Evolutionary conservation across 768 basidiomycete species (phyloP).

Genomic region (Tricholoma saponaceum): DNA sequence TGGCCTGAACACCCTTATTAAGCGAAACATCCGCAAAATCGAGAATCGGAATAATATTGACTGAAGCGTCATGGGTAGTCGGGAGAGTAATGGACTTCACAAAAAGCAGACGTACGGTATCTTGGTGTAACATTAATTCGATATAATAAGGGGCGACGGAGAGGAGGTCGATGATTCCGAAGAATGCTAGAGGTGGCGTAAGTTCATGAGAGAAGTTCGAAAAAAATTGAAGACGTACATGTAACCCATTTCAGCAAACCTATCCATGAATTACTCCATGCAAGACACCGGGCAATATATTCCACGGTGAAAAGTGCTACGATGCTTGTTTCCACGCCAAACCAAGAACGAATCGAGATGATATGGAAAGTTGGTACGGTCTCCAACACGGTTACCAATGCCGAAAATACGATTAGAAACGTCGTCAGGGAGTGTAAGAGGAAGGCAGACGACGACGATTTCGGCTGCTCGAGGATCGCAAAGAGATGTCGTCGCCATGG

Average conservation of each 20-base stretch:
- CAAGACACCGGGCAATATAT: constrained; percentile 66
- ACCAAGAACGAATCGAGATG: constrained; percentile 3
- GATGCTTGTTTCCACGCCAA: constrained; percentile 1
- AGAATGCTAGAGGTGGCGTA: constrained; percentile 29
- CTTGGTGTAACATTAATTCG: constrained; percentile 77
- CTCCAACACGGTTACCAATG: constrained; percentile 61
- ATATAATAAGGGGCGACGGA: constrained; percentile 89
- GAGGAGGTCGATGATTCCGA: constrained; percentile 44
- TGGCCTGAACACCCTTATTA: constrained; percentile 73
- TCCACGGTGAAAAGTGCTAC: constrained; percentile 73
- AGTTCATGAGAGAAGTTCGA: constrained; percentile 3
- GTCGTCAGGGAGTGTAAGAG: constrained; percentile 51
- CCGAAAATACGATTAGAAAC: constrained; percentile 1
- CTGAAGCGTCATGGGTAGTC: constrained; percentile 28
- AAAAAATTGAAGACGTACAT: constrained; percentile 43
- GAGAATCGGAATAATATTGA: constrained; percentile 88
- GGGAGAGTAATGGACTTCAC: constrained; percentile 47
- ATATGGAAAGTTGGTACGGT: constrained; percentile 74
- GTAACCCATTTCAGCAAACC: constrained; percentile 60
- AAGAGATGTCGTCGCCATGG: constrained; percentile 65
- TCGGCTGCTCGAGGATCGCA: constrained; percentile 75
- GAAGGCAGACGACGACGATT: constrained; percentile 73
- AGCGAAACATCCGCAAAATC: constrained; percentile 84
- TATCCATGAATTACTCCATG: constrained; percentile 70
- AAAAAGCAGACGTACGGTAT: constrained; percentile 34